Evolutionary conservation across 177 flowering plant genomes (phyloP), one percentile per base, ranked within the genome.

Genomic region (Vitis hybrid): DNA sequence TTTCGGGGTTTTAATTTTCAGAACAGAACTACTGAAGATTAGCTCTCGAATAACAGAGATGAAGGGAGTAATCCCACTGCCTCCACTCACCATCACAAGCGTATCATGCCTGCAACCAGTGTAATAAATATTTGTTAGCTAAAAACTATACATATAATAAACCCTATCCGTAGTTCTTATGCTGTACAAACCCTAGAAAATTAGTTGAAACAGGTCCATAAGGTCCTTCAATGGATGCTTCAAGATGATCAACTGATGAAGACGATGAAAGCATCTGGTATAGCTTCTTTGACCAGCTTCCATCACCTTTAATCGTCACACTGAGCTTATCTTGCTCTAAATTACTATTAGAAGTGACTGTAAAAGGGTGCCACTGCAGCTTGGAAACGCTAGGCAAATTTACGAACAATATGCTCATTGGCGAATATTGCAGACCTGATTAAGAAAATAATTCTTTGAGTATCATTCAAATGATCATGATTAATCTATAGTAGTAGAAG

Each of bases 321-420:
- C 90, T 88, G 1, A 90, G 72, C 73, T 64, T 81, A 2, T 88
- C 84, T 2, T 77, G 67, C 31, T 90, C 92, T 84, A 87, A 16
- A 22, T 71, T 70, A 49, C 80, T 77, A 66, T 75, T 82, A 1
- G 94, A 90, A 56, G 69, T 81, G 15, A 90, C 72, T 0, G 89
- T 84, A 48, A 88, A 90, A 8, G 92, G 95, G 69, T 90, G 95
- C 95, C 95, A 90, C 74, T 90, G 92, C 49, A 87, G 69, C 79
- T 77, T 79, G 10, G 92, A 87, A 68, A 90, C 78, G 64, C 72
- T 53, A 1, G 90, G 87, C 48, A 87, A 79, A 21, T 88, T 85
- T 22, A 90, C 67, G 68, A 86, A 88, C 60, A 81, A 39, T 0
- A 62, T 81, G 79, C 95, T 87, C 2, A 84, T 79, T 1, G 95